Base-by-base conservation (phyloP, 768 basidiomycete species). In the Trametes punicea region DNA sequence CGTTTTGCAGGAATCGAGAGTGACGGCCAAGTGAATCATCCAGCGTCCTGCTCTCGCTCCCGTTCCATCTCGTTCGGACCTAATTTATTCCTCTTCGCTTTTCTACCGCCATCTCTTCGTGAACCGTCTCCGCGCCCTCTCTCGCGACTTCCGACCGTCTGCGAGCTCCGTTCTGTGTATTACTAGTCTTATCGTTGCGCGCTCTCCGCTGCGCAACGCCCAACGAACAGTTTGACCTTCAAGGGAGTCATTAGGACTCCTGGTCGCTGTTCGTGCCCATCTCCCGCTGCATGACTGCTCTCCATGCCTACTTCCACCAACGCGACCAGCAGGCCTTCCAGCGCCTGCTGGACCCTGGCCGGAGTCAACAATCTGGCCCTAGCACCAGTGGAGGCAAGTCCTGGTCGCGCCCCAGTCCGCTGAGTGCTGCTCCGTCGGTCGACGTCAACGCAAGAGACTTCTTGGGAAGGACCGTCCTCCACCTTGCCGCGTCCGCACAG, bases 301-400 rank as follows among this genome's bases (percentile, higher is more conserved):
- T 91, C 73, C 90, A 90, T 88, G 84, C 78, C 56, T 80, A 83
- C 71, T 88, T 88, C 67, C 69, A 76, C 69, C 80, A 84, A 66
- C 78, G 83, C 66, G 82, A 88, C 70, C 82, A 87, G 71, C 83
- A 83, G 70, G 85, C 81, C 47, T 92, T 92, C 70, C 86, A 87
- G 67, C 84, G 84, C 62, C 76, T 87, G 65, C 82, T 92, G 65
- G 83, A 88, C 64, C 74, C 70, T 60, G 67, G 66, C 64, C 79
- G 71, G 55, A 70, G 70, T 36, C 69, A 70, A 20, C 57, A 58
- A 51, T 52, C 51, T 29, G 63, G 59, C 42, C 64, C 56, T 60
- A 80, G 79, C 65, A 69, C 71, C 50, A 81, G 83, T 63, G 76
- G 76, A 7, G 76, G 80, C 50, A 81, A 77, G 63, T 85, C 85